Percentiles rank a stretch among this genome's conserved stretches.
Evolutionary conservation across 2,329 filamentous ascomycete species (phyloP).

Genomic region (Trichoderma hamatum): DNA sequence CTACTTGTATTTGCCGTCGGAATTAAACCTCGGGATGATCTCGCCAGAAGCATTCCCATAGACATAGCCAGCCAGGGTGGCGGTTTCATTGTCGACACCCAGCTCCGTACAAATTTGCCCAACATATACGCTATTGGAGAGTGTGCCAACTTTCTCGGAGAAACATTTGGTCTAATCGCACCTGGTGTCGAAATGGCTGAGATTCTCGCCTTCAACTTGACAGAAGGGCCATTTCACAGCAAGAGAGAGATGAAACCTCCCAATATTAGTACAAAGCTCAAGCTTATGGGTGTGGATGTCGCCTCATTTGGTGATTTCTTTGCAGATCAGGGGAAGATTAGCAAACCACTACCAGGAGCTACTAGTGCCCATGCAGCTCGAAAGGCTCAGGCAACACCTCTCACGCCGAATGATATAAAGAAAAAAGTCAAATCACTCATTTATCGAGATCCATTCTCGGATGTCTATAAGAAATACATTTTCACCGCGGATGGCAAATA

Average conservation of each 20-base stretch:
- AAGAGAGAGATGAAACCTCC: constrained; percentile 75
- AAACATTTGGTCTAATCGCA: constrained; percentile 86
- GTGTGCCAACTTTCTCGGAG: constrained; percentile 85
- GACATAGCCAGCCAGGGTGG: constrained; percentile 72
- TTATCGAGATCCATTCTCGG: constrained; percentile 85
- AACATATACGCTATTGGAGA: constrained; percentile 88
- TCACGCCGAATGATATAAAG: neutral
- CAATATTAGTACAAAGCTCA: constrained; percentile 88
- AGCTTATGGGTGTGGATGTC: constrained; percentile 86
- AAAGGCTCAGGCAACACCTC: constrained; percentile 39
- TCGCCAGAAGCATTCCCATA: constrained; percentile 71
- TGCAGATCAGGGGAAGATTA: constrained; percentile 76
- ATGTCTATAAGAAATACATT: constrained; percentile 91
- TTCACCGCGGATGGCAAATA: constrained; percentile 91
- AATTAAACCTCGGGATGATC: constrained; percentile 77
- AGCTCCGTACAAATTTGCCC: constrained; percentile 68
- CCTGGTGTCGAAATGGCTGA: constrained; percentile 93
- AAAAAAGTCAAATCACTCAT: constrained; percentile 74
- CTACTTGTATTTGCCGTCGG: constrained; percentile 91
- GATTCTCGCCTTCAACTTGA: constrained; percentile 87
- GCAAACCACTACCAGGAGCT: constrained; percentile 66
- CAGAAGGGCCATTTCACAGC: constrained; percentile 73
- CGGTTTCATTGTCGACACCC: constrained; percentile 71
- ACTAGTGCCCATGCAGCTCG: neutral
- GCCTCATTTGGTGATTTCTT: constrained; percentile 95